phyloP scores from a whole-genome alignment of 208 protist species.

The Acanthamoeba lugdunensis region DNA sequence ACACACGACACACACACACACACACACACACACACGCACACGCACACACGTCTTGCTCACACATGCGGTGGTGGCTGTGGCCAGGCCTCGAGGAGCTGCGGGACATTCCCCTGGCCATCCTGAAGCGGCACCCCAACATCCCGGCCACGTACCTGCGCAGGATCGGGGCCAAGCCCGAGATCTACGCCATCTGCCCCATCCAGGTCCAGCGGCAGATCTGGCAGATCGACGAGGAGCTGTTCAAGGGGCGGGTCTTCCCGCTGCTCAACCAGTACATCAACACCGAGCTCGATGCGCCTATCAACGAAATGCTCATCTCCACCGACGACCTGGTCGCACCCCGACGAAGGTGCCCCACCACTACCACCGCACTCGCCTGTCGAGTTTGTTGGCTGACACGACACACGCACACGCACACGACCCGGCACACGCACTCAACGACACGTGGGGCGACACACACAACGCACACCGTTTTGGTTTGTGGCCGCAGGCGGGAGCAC shows the following conservation, averaged over 20 bases:
- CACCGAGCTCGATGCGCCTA: slow-evolving; percentile 45
- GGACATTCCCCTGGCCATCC: slow-evolving; percentile 74
- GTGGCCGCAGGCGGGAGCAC: slow-evolving; percentile 4
- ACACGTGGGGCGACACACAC: no score
- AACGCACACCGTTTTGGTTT: no score
- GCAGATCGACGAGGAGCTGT: slow-evolving; percentile 76
- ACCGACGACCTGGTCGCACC: background rate
- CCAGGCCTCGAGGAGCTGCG: slow-evolving; percentile 72
- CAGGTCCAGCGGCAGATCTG: slow-evolving; percentile 78
- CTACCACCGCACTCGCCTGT: no score
- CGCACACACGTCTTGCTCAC: background rate
- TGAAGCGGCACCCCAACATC: slow-evolving; percentile 73
- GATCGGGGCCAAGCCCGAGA: slow-evolving; percentile 59
- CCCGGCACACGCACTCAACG: no score
- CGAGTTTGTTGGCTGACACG: background rate
- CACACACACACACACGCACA: background rate
- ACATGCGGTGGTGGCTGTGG: background rate
- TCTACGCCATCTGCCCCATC: slow-evolving; percentile 77
- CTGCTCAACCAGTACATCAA: slow-evolving; percentile 74
- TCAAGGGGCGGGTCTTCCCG: slow-evolving; percentile 67
- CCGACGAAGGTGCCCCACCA: background rate
- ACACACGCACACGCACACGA: no score
- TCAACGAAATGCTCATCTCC: slow-evolving; percentile 72
- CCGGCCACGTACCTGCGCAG: slow-evolving; percentile 69
- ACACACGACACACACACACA: background rate